Base-by-base conservation (phyloP, 805 yeast genomes). In the Spathaspora sp. region DNA sequence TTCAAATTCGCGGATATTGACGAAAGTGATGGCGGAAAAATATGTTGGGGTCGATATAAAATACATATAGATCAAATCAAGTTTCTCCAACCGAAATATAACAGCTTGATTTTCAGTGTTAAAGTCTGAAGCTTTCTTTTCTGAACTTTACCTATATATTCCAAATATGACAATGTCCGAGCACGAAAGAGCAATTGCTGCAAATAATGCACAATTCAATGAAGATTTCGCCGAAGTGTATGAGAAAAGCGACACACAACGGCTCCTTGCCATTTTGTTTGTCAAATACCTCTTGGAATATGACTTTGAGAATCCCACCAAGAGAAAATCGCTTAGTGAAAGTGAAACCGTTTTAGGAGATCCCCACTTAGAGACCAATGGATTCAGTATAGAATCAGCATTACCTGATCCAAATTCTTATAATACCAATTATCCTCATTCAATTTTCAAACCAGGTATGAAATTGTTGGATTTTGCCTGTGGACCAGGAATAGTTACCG, bases 391-490 rank as follows among this genome's bases (percentile, higher is more conserved):
- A 2, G 54, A 47, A 2, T 40, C 40, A 6, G 46, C 52, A 11
- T 54, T 60, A 28, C 61, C 64, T 14, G 54, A 52, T 39, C 52
- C 55, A 1, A 20, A 39, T 1, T 48, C 57, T 1, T 56, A 46
- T 39, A 11, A 44, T 2, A 19, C 35, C 3, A 23, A 50, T 12
- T 47, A 26, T 39, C 60, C 62, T 3, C 42, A 55, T 16, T 20
- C 60, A 4, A 18, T 59, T 32, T 53, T 65, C 52, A 57, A 52
- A 46, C 64, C 63, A 2, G 64, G 62, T 6, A 53, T 56, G 47
- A 63, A 51, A 35, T 40, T 70, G 6, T 48, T 75, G 45, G 79
- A 75, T 54, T 75, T 75, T 58, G 78, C 77, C 0, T 74, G 78
- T 52, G 79, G 79, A 3, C 66, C 77, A 1, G 79, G 78, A 0